Percentiles rank a stretch among this genome's conserved stretches.
These are phyloP conservation scores for Dendrobium officinale DNA, from an alignment of 106 monocot genomes.

Conservation along the genomic window DNA sequence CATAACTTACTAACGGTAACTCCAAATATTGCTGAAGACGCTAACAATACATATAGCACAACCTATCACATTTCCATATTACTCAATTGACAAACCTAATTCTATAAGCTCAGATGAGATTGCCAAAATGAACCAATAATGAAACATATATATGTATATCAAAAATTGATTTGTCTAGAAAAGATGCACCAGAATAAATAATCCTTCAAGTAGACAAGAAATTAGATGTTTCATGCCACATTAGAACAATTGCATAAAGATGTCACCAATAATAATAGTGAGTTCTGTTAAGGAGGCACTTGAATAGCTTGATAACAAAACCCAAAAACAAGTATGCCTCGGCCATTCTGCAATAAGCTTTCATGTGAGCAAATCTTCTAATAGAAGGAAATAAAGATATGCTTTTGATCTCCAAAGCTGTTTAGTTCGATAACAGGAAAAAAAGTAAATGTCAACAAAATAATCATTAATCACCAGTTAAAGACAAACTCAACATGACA, in stretches of 20 bases:
- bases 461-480: neutral
- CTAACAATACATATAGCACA: slow-evolving; percentile 13
- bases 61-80: slow-evolving; percentile 10
- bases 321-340: slow-evolving; percentile 31
- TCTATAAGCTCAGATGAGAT: slow-evolving; percentile 23
- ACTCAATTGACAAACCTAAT: slow-evolving; percentile 24
- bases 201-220: slow-evolving; percentile 24
- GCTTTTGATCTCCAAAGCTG: slow-evolving; percentile 41
- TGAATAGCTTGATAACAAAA: slow-evolving; percentile 30
- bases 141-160: slow-evolving; percentile 11
- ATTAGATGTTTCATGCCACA: slow-evolving; percentile 18
- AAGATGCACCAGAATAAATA: slow-evolving; percentile 15
- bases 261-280: slow-evolving; percentile 21
- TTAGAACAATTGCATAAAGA: slow-evolving; percentile 12
- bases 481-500: neutral
- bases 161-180: slow-evolving; percentile 8
- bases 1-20: slow-evolving; percentile 7
- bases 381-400: slow-evolving; percentile 17
- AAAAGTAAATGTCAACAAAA: slow-evolving; percentile 5
- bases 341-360: slow-evolving; percentile 43
- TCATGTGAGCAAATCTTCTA: slow-evolving; percentile 25
- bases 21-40: slow-evolving; percentile 17
- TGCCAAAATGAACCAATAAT: slow-evolving; percentile 16
- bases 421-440: slow-evolving; percentile 10
- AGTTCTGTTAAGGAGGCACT: slow-evolving; percentile 27